These are phyloP conservation scores for Elsinoe perseae DNA, from an alignment of 2,329 filamentous ascomycete species.

Conservation along the genomic window DNA sequence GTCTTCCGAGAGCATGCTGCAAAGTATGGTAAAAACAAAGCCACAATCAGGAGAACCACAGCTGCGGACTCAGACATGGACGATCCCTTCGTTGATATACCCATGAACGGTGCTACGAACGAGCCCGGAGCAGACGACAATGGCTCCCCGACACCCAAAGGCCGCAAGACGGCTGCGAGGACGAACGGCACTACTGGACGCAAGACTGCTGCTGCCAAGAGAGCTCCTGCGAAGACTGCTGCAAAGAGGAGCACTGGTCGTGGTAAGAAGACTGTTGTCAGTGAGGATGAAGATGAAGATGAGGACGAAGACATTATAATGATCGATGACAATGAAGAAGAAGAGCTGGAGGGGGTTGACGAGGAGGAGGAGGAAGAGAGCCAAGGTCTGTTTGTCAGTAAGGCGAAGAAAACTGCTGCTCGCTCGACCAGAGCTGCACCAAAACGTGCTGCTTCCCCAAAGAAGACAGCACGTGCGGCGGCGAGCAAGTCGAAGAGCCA, in stretches of 20 bases:
- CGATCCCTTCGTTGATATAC: constrained; percentile 67
- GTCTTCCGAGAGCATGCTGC: constrained; percentile 59
- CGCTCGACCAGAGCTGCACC: constrained; percentile 24
- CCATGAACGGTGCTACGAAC: constrained; percentile 57
- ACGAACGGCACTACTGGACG: constrained; percentile 35
- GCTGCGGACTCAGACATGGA: constrained; percentile 87
- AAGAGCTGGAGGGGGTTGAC: constrained; percentile 37
- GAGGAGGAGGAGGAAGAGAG: constrained; percentile 41
- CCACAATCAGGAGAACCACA: constrained; percentile 57
- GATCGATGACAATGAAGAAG: constrained; percentile 42
- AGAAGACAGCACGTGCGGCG: constrained; percentile 23
- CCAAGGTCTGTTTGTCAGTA: constrained; percentile 37
- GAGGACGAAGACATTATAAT: constrained; percentile 35
- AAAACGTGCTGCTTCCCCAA: constrained; percentile 25
- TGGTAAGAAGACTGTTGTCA: constrained; percentile 36
- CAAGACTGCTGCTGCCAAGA: constrained; percentile 33
- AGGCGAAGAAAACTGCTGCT: constrained; percentile 23
- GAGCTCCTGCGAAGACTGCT: constrained; percentile 26
- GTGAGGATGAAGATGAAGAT: constrained; percentile 38
- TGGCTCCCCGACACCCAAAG: constrained; percentile 23
- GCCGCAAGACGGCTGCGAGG: constrained; percentile 33
- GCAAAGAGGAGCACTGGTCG: constrained; percentile 26
- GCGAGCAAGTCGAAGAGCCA: constrained; percentile 18
- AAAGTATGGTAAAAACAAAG: constrained; percentile 44
- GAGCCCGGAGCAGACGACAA: constrained; percentile 42